phyloP scores from a whole-genome alignment of 805 yeast genomes.

The Metschnikowia gruessii region DNA sequence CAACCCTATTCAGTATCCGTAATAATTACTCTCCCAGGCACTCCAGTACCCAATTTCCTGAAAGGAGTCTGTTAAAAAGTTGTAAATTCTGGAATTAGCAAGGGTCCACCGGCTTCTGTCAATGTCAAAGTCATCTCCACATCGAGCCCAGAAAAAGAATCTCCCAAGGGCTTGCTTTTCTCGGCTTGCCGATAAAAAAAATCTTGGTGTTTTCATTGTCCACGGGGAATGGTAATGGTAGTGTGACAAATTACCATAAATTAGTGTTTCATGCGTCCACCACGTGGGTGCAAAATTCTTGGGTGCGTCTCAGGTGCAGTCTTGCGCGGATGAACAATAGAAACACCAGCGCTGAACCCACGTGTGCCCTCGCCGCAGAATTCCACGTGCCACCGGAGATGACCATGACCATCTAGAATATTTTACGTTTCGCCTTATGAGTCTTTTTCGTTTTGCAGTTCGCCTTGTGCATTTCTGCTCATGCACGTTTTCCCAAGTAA shows the following conservation, averaged over 20 bases:
- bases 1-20: no score
- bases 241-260: conserved; percentile 18
- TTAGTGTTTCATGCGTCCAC: conserved; percentile 4
- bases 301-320: neutral
- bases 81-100: neutral
- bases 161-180: neutral
- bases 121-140: neutral
- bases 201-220: conserved; percentile 6
- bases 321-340: neutral
- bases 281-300: conserved; percentile 18
- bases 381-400: conserved; percentile 3
- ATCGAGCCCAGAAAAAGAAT: neutral
- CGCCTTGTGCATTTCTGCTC: no score
- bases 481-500: no score
- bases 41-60: no score
- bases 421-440: no score
- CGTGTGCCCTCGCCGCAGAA: conserved; percentile 2
- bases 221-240: conserved; percentile 9
- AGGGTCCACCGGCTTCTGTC: neutral
- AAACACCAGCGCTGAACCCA: conserved; percentile 1
- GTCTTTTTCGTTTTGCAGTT: no score
- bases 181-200: conserved; percentile 1
- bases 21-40: no score
- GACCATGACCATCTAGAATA: neutral
- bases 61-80: no score